Evolutionary conservation across 2,329 filamentous ascomycete genomes (phyloP).

Genomic region (Penicillium sp.): DNA sequence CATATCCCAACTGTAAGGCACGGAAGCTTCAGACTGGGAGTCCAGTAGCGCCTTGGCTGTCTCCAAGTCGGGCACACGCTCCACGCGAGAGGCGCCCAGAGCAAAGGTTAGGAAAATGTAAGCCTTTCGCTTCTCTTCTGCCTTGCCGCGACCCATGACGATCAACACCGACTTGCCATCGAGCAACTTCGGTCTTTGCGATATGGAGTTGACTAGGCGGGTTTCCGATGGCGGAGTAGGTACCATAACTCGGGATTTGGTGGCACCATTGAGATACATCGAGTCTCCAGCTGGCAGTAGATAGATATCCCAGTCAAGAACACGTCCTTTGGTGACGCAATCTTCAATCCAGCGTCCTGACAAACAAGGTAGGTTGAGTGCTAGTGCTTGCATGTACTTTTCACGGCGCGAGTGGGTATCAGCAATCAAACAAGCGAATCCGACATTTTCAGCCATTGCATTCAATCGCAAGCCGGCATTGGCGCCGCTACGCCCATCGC

Average conservation of each 20-base stretch:
- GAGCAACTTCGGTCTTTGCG: conserved; percentile 58
- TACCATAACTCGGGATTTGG: conserved; percentile 65
- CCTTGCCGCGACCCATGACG: conserved; percentile 60
- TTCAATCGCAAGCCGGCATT: conserved; percentile 50
- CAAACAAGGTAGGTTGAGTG: conserved; percentile 80
- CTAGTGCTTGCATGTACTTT: conserved; percentile 93
- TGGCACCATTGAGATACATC: conserved; percentile 66
- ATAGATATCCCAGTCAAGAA: conserved; percentile 74
- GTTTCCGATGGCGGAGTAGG: conserved; percentile 57
- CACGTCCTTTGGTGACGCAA: conserved; percentile 56
- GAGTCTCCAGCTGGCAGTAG: conserved; percentile 81
- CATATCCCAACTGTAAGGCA: conserved; percentile 59
- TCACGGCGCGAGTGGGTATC: conserved; percentile 78
- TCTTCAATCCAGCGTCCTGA: conserved; percentile 74
- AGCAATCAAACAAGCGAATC: conserved; percentile 80
- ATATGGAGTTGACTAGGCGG: conserved; percentile 54
- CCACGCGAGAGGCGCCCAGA: conserved; percentile 64
- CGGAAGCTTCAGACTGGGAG: conserved; percentile 44
- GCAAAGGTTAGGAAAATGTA: conserved; percentile 78
- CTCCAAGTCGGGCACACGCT: conserved; percentile 59
- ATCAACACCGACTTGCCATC: conserved; percentile 63
- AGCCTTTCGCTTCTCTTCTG: conserved; percentile 60
- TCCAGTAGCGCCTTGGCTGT: conserved; percentile 59
- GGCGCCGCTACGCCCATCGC: conserved; percentile 15
- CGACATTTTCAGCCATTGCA: conserved; percentile 49